Evolutionary conservation across 768 basidiomycete genomes (phyloP).

Genomic region (Termitomyces sp.): DNA sequence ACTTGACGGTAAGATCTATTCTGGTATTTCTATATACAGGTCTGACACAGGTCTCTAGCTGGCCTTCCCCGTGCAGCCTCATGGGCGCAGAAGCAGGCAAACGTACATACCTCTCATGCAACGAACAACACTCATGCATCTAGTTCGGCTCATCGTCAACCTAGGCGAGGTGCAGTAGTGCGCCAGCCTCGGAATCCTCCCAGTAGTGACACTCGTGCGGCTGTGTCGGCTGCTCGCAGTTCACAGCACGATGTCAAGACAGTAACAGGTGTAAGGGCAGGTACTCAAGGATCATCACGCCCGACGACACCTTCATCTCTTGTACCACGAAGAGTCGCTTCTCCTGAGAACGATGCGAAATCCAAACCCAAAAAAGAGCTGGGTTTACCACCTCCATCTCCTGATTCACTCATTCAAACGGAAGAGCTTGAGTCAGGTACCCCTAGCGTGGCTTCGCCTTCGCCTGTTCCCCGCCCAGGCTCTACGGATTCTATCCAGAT

Average conservation of each 20-base stretch:
- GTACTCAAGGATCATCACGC: slow-evolving; percentile 51
- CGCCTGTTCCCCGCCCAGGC: slow-evolving; percentile 10
- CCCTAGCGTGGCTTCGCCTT: slow-evolving; percentile 35
- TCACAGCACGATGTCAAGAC: slow-evolving; percentile 38
- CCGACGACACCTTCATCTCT: slow-evolving; percentile 43
- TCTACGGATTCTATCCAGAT: slow-evolving; percentile 28
- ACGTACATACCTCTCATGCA: slow-evolving; percentile 14
- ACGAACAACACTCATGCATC: slow-evolving; percentile 10
- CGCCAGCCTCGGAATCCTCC: slow-evolving; percentile 42
- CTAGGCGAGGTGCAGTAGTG: slow-evolving; percentile 34
- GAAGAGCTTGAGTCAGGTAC: slow-evolving; percentile 44
- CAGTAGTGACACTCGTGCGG: slow-evolving; percentile 26
- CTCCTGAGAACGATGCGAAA: slow-evolving; percentile 36
- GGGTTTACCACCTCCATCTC: slow-evolving; percentile 24
- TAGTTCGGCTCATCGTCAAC: slow-evolving; percentile 27
- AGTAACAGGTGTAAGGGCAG: slow-evolving; percentile 26
- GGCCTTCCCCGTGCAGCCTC: slow-evolving; percentile 66
- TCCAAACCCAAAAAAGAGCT: slow-evolving; percentile 32
- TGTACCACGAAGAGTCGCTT: slow-evolving; percentile 35
- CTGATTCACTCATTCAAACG: slow-evolving; percentile 42
- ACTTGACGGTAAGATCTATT: slow-evolving; percentile 35
- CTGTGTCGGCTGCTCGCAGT: slow-evolving; percentile 23
- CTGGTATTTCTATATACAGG: slow-evolving; percentile 4
- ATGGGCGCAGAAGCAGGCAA: slow-evolving; percentile 47
- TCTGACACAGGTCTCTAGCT: slow-evolving; percentile 16